Evolutionary conservation across 768 basidiomycete genomes (phyloP), one percentile per base, ranked within the genome.

Genomic region (Porpolomopsis calyptriformis): DNA sequence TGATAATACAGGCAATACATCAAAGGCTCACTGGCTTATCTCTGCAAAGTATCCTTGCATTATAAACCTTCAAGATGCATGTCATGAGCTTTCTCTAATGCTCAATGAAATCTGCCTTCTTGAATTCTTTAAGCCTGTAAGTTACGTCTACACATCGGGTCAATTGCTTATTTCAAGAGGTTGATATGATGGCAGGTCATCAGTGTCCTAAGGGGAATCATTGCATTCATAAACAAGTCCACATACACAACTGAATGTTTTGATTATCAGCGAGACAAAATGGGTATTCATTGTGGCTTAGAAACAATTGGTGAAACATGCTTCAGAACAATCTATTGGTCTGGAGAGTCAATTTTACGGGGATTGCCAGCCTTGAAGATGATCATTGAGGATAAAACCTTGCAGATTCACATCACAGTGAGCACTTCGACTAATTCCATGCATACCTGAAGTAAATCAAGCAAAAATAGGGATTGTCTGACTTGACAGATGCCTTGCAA

Each of bases 1-100:
- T 0, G 60, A 61, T 40, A 54, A 55, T 31, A 59, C 60, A 6
- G 53, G 53, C 2, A 58, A 56, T 24, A 57, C 53, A 5, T 12
- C 14, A 33, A 26, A 40, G 40, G 2, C 53, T 50, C 20, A 36
- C 49, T 14, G 26, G 46, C 24, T 55, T 19, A 25, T 29, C 8
- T 36, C 35, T 14, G 39, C 39, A 7, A 33, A 12, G 14, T 49
- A 49, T 37, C 47, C 47, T 5, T 18, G 36, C 24, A 49, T 49
- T 26, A 22, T 49, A 16, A 43, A 49, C 35, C 20, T 49, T 4
- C 47, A 34, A 20, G 47, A 49, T 44, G 42, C 47, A n/a, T 43
- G 42, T 20, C 47, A 49, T 23, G 24, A 45, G 8, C 33, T 44
- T 5, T 10, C 22, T 24, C 14, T 33, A 24, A 45, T 43, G 1